Conservation (phyloP, 2,329 filamentous ascomycete genomes). For the Beauveria brongniartii region DNA sequence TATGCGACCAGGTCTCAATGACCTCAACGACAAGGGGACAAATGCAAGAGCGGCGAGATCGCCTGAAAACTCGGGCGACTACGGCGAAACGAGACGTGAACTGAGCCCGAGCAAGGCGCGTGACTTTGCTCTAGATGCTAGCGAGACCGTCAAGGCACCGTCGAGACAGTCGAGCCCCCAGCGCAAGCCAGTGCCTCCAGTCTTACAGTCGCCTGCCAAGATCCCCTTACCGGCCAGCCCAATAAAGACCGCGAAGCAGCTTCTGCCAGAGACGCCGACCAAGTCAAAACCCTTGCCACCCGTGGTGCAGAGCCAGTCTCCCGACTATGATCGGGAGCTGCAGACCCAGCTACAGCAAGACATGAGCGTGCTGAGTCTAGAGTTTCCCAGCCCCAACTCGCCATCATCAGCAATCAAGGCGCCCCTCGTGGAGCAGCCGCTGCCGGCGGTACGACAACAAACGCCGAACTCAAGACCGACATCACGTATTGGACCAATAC, state of each 20-base stretch:
- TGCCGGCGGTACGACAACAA: constrained; percentile 14
- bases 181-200: constrained; percentile 39
- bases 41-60: constrained; percentile 60
- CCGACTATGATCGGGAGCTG: constrained; percentile 52
- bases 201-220: constrained; percentile 44
- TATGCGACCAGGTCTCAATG: constrained; percentile 50
- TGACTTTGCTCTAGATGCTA: constrained; percentile 35
- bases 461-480: constrained; percentile 25
- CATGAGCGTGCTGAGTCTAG: constrained; percentile 48
- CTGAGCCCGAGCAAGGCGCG: constrained; percentile 43
- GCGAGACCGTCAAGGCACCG: constrained; percentile 51
- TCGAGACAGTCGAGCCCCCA: constrained; percentile 54
- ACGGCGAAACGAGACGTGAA: constrained; percentile 43
- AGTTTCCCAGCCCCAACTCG: constrained; percentile 14
- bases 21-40: constrained; percentile 72
- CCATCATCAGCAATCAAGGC: constrained; percentile 19
- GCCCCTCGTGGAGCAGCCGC: constrained; percentile 9
- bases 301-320: constrained; percentile 39
- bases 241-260: constrained; percentile 21
- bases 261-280: constrained; percentile 37
- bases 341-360: constrained; percentile 58
- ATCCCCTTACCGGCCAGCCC: constrained; percentile 47
- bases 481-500: constrained; percentile 33
- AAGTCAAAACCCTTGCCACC: constrained; percentile 39
- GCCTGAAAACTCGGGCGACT: constrained; percentile 40